Evolutionary conservation across 805 yeast species (phyloP).

Genomic region (Pichia cabralensis): DNA sequence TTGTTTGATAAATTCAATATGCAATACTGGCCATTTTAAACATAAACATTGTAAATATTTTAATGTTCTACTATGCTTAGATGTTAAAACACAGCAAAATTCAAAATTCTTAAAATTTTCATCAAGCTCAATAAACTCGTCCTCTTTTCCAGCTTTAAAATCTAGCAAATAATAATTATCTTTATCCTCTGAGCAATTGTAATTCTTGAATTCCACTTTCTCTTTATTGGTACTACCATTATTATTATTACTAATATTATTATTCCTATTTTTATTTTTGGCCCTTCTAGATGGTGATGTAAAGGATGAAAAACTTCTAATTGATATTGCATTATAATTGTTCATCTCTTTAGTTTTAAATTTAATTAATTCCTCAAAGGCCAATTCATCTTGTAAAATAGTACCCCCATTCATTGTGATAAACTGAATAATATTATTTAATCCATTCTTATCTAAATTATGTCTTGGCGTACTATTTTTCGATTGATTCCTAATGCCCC

Average conservation of each 20-base stretch:
- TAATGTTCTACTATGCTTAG: slow-evolving; percentile 49
- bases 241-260: too few species aligned
- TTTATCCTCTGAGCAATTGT: slow-evolving; percentile 4
- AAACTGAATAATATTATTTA: slow-evolving; percentile 1
- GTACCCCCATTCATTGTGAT: slow-evolving; percentile 7
- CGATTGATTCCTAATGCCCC: too few species aligned
- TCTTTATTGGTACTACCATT: too few species aligned
- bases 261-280: too few species aligned
- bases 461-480: slow-evolving; percentile 6
- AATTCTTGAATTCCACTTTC: too few species aligned
- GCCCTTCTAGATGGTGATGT: slow-evolving; percentile 3
- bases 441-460: slow-evolving; percentile 3
- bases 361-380: slow-evolving; percentile 8
- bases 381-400: slow-evolving; percentile 7
- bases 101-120: slow-evolving; percentile 15
- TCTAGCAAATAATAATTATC: background rate
- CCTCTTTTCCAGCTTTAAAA: background rate
- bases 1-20: slow-evolving; percentile 45
- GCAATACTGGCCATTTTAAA: slow-evolving; percentile 78
- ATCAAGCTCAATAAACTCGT: background rate
- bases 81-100: slow-evolving; percentile 62
- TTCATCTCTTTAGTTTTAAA: background rate
- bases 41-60: slow-evolving; percentile 73
- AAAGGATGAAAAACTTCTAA: too few species aligned
- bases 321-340: too few species aligned